Conservation (phyloP, 2,329 filamentous ascomycete species). For the Pestalotiopsis sp. region DNA sequence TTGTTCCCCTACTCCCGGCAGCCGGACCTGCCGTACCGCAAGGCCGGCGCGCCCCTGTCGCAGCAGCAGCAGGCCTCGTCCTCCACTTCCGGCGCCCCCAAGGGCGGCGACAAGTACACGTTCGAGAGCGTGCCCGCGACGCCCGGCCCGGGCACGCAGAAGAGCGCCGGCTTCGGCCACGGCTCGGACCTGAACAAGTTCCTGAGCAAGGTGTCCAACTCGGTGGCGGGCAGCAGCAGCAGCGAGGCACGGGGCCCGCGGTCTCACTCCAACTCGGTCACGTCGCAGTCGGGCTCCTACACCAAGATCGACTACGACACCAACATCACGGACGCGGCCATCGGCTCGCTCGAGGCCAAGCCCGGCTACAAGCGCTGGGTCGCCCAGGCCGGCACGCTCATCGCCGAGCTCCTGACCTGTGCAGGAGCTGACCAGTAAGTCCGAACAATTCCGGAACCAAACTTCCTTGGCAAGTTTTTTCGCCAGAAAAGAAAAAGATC, state of each 20-base stretch:
- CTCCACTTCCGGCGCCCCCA: slow-evolving; percentile 42
- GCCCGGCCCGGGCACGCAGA: slow-evolving; percentile 72
- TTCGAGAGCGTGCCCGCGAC: slow-evolving; percentile 93
- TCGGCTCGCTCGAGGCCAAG: slow-evolving; percentile 71
- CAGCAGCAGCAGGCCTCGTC: slow-evolving; percentile 48
- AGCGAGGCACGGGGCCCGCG: slow-evolving; percentile 29
- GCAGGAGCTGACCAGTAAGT: slow-evolving; percentile 90
- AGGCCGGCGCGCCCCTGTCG: slow-evolving; percentile 84
- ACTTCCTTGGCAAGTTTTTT: slow-evolving; percentile 2
- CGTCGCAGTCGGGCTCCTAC: slow-evolving; percentile 50
- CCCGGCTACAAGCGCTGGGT: slow-evolving; percentile 99
- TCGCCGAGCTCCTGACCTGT: slow-evolving; percentile 92
- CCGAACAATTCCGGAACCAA: slow-evolving; percentile 9
- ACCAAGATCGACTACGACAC: slow-evolving; percentile 70
- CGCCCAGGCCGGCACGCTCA: slow-evolving; percentile 91
- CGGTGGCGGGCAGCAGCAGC: slow-evolving; percentile 46
- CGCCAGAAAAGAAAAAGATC: too few species aligned
- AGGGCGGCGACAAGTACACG: slow-evolving; percentile 67
- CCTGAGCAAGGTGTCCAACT: slow-evolving; percentile 63
- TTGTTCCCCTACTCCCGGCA: slow-evolving; percentile 97
- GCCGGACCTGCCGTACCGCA: slow-evolving; percentile 96
- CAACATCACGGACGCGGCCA: slow-evolving; percentile 49
- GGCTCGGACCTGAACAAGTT: slow-evolving; percentile 76
- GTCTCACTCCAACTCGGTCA: slow-evolving; percentile 41
- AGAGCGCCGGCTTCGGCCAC: slow-evolving; percentile 67